These are phyloP conservation scores for Sugiyamaella sp. DNA, from an alignment of 1,139 yeast genomes.

Conservation along the genomic window DNA sequence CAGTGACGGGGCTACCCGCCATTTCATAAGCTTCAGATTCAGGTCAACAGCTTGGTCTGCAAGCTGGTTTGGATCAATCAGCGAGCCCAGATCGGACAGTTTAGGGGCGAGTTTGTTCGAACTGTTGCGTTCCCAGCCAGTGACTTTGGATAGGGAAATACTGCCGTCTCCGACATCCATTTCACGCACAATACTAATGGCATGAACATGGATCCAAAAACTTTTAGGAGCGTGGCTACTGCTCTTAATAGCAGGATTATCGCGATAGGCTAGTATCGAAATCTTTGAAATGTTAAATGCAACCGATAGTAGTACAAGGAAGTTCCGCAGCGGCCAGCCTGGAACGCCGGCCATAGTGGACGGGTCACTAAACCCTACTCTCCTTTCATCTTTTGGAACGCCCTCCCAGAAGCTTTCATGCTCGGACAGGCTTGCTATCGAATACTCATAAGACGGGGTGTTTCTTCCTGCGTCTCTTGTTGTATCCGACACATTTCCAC, in stretches of 20 bases:
- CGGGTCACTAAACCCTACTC: conserved; percentile 64
- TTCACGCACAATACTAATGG: conserved; percentile 4
- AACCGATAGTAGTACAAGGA: conserved; percentile 58
- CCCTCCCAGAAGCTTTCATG: conserved; percentile 30
- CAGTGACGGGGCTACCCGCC: conserved; percentile 88
- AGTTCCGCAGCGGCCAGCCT: conserved; percentile 67
- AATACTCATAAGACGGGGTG: conserved; percentile 34
- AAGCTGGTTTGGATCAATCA: conserved; percentile 76
- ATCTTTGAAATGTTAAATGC: conserved; percentile 45
- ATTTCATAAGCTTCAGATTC: conserved; percentile 89
- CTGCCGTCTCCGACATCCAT: background rate
- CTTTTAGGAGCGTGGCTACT: conserved; percentile 25
- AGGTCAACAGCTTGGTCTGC: conserved; percentile 93
- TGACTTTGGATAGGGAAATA: conserved; percentile 43
- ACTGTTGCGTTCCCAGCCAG: conserved; percentile 89
- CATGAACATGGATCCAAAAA: conserved; percentile 36
- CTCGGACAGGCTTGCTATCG: conserved; percentile 32
- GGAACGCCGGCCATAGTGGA: conserved; percentile 53
- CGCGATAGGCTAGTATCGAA: conserved; percentile 45
- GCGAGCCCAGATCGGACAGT: conserved; percentile 74
- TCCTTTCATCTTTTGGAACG: conserved; percentile 23
- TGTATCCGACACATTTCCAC: no score
- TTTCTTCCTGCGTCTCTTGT: no score
- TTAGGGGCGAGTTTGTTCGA: conserved; percentile 79
- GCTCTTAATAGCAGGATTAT: conserved; percentile 24